Conservation (phyloP, 1,284 basidiomycete genomes). For the Malassezia furfur region DNA sequence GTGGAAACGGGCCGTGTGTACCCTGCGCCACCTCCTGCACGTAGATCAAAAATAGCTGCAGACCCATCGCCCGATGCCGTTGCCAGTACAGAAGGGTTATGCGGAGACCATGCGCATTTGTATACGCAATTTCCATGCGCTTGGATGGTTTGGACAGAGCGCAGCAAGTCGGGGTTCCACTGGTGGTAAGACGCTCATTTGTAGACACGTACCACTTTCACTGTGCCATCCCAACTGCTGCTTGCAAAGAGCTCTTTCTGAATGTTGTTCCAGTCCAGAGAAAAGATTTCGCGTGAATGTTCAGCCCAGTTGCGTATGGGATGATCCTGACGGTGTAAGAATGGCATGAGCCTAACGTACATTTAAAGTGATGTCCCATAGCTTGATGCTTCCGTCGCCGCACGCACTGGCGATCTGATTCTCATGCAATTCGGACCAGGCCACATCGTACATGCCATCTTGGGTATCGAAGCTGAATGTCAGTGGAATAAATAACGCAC, state of each 20-base stretch:
- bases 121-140: conserved; percentile 78
- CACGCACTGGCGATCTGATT: conserved; percentile 81
- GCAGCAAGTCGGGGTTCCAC: conserved; percentile 72
- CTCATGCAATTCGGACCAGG: conserved; percentile 88
- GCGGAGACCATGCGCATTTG: conserved; percentile 79
- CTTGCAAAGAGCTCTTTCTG: conserved; percentile 82
- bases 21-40: conserved; percentile 14
- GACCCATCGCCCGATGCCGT: conserved; percentile 67
- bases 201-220: conserved; percentile 64
- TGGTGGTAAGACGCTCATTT: neutral
- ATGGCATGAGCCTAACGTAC: conserved; percentile 52
- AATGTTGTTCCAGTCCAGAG: conserved; percentile 93
- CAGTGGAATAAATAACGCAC: neutral
- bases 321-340: conserved; percentile 57
- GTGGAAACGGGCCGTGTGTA: conserved; percentile 13
- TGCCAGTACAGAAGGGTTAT: conserved; percentile 68
- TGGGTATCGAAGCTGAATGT: conserved; percentile 73
- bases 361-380: conserved; percentile 83
- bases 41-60: conserved; percentile 35
- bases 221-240: conserved; percentile 73
- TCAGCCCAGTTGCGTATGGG: conserved; percentile 89
- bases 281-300: conserved; percentile 81
- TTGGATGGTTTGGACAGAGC: conserved; percentile 68
- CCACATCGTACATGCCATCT: conserved; percentile 81
- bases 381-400: conserved; percentile 78